A percentile compares a stretch with the other conserved stretches of the same genome.
Evolutionary conservation across 2,329 filamentous ascomycete species (phyloP).

Genomic region (Fusarium tuaranense): DNA sequence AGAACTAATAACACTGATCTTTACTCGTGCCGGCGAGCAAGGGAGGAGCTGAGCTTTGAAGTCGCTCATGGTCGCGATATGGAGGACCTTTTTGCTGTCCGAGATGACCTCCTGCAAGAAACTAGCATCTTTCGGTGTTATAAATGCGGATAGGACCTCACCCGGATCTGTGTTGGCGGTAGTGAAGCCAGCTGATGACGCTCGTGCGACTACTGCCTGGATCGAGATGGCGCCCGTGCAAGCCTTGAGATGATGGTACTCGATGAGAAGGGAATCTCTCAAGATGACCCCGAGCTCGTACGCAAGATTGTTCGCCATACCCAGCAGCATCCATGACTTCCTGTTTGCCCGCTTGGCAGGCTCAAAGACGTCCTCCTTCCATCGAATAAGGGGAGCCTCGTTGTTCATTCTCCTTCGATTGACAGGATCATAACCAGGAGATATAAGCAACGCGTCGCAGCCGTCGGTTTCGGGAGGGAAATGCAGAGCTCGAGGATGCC

Average conservation of each 20-base stretch:
- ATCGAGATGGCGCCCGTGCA: slow-evolving; percentile 36
- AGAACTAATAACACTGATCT: slow-evolving; percentile 36
- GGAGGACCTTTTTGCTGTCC: slow-evolving; percentile 29
- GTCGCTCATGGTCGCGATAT: slow-evolving; percentile 27
- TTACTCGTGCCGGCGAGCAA: slow-evolving; percentile 21
- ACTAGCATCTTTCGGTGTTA: slow-evolving; percentile 27
- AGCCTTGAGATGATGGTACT: slow-evolving; percentile 37
- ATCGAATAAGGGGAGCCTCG: slow-evolving; percentile 37
- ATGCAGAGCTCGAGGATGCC: slow-evolving; percentile 38
- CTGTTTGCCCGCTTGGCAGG: slow-evolving; percentile 40
- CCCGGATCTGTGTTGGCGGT: slow-evolving; percentile 1
- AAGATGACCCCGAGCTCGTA: slow-evolving; percentile 40
- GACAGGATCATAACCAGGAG: slow-evolving; percentile 32
- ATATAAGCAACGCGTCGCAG: slow-evolving; percentile 35
- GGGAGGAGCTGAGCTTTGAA: slow-evolving; percentile 19
- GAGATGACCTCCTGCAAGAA: slow-evolving; percentile 37
- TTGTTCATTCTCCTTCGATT: slow-evolving; percentile 33
- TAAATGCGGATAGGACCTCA: slow-evolving; percentile 26
- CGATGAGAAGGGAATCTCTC: slow-evolving; percentile 23
- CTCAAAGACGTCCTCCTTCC: slow-evolving; percentile 42
- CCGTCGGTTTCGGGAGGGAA: slow-evolving; percentile 40
- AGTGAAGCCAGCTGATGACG: slow-evolving; percentile 16
- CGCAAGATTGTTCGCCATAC: slow-evolving; percentile 33
- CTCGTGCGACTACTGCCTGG: slow-evolving; percentile 36
- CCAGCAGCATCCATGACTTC: slow-evolving; percentile 46